These are phyloP conservation scores for Dothistroma pini DNA, from an alignment of 2,329 filamentous ascomycete species.

Conservation along the genomic window DNA sequence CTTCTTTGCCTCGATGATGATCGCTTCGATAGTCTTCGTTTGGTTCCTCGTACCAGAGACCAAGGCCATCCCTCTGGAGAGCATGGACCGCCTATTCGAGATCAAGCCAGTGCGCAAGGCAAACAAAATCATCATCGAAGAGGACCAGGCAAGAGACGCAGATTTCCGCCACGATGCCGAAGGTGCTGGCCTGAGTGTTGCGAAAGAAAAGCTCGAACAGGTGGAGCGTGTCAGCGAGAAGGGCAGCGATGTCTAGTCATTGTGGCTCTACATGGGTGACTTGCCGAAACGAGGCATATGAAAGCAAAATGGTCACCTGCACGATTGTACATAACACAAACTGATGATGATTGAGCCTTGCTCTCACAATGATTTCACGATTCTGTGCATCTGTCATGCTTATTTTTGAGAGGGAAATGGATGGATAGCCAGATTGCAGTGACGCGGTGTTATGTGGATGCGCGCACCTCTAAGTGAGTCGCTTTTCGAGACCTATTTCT, in stretches of 20 bases:
- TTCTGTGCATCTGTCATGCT: too few species aligned
- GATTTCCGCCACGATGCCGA: conserved; percentile 43
- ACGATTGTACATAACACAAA: conserved; percentile 3
- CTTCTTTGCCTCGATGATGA: conserved; percentile 49
- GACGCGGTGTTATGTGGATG: too few species aligned
- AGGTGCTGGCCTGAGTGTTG: conserved; percentile 34
- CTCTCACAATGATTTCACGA: conserved; percentile 11
- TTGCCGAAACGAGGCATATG: background rate
- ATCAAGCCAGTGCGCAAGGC: conserved; percentile 42
- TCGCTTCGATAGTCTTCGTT: conserved; percentile 44
- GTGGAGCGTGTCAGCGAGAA: conserved; percentile 28
- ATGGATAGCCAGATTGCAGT: too few species aligned
- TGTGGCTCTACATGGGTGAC: background rate
- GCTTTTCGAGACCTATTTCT: too few species aligned
- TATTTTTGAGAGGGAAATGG: too few species aligned
- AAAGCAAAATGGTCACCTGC: background rate
- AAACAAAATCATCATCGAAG: conserved; percentile 39
- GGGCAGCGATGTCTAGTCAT: conserved; percentile 13
- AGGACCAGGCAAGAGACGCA: conserved; percentile 38
- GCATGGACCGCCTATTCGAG: conserved; percentile 47
- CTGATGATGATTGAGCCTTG: conserved; percentile 15
- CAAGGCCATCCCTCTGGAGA: conserved; percentile 45
- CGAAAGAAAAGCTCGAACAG: conserved; percentile 37
- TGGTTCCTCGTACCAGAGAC: conserved; percentile 44
- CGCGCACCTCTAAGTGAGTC: too few species aligned